Base-by-base conservation (phyloP, 1,284 basidiomycete genomes). In the Cryptococcus sp. region DNA sequence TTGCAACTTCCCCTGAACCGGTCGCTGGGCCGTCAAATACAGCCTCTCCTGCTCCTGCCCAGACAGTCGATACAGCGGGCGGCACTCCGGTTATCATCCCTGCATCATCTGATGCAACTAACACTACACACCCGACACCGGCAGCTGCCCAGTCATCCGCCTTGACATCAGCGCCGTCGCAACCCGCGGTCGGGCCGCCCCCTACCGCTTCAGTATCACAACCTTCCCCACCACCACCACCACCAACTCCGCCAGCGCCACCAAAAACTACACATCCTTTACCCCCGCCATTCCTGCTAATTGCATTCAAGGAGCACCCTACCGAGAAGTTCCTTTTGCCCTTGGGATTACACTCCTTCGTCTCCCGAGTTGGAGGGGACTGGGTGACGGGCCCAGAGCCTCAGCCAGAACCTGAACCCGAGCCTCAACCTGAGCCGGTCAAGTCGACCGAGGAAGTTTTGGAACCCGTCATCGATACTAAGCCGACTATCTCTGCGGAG, bases 291-390 rank as follows among this genome's bases (percentile, higher is more conserved):
- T 77, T 77, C 57, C 63, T 77, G 3, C 67, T 76, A 16, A 43
- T 77, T 0, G 70, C 74, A 1, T 77, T 77, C 70, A 74, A 72
- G 50, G 74, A 76, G 22, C 52, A 60, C 17, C 66, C 67, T 2
- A 75, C 73, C 1, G 75, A 77, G 49, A 77, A 77, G 50, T 76
- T 66, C 50, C 52, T 76, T 1, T 56, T 77, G 2, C 75, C 75
- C 0, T 57, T 77, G 0, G 75, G 75, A 0, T 41, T 58, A 3
- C 48, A 65, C 39, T 72, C 72, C 11, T 75, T 65, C 47, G 57
- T 77, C 41, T 74, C 73, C 0, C 62, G 75, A 6, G 60, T 74
- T 1, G 75, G 73, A 1, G 74, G 72, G 0, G 71, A 76, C 47
- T 64, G 62, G 22, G 74, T 73, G 1, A 71, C 70, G 0, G 47